phyloP scores from a whole-genome alignment of 768 basidiomycete species.

The Crucibulum laeve region DNA sequence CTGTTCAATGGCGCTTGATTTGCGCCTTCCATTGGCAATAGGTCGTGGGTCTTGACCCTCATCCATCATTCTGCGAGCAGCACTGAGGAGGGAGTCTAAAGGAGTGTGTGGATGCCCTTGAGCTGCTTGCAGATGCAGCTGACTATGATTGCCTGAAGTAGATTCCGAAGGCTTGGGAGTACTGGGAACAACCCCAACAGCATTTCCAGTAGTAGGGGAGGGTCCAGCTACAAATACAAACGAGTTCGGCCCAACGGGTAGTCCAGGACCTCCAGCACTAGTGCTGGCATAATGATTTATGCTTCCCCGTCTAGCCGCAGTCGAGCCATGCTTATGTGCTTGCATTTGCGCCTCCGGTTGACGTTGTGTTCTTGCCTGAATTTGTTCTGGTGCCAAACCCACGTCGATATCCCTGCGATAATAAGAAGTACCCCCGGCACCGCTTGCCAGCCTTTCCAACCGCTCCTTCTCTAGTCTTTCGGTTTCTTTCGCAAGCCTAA shows the following conservation, averaged over 20 bases:
- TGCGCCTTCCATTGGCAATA: conserved; percentile 9
- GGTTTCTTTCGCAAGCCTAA: conserved; percentile 16
- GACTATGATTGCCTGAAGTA: too few species aligned
- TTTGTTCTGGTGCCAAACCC: too few species aligned
- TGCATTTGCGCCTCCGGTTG: too few species aligned
- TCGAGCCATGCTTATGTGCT: too few species aligned
- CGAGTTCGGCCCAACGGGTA: too few species aligned
- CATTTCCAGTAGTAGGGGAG: too few species aligned
- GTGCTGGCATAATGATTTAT: not conserved
- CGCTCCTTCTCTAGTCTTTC: conserved; percentile 25
- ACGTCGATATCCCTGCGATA: conserved; percentile 13
- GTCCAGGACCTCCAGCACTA: not conserved
- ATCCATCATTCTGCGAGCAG: conserved; percentile 54
- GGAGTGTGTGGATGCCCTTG: conserved; percentile 29
- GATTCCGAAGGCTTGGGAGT: too few species aligned
- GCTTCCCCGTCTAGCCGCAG: too few species aligned
- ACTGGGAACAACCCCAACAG: too few species aligned
- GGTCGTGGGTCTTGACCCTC: too few species aligned
- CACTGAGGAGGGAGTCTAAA: conserved; percentile 56
- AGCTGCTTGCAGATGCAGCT: not conserved
- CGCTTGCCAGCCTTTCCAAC: conserved; percentile 19
- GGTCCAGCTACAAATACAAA: too few species aligned
- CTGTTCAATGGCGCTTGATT: conserved; percentile 19
- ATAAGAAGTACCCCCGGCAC: conserved; percentile 16
- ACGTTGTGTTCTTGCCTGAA: too few species aligned